These are phyloP conservation scores for Xerocomellus intermedius DNA, from an alignment of 768 basidiomycete species.

Conservation along the genomic window DNA sequence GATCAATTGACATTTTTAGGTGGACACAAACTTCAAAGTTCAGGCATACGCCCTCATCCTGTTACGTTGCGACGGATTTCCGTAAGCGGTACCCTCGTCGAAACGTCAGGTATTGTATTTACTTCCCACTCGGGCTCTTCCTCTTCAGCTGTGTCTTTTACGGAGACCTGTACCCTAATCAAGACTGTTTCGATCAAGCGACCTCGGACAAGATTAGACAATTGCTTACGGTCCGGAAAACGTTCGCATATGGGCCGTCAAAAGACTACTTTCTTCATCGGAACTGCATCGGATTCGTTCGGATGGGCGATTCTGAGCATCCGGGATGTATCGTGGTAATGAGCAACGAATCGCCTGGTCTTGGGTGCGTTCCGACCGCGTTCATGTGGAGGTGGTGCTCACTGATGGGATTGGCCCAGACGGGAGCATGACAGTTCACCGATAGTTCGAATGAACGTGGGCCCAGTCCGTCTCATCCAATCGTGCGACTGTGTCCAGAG, in stretches of 20 bases:
- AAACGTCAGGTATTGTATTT: neutral
- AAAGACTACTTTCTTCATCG: conserved; percentile 56
- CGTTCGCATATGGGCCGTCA: conserved; percentile 62
- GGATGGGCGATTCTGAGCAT: conserved; percentile 54
- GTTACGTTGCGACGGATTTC: conserved; percentile 65
- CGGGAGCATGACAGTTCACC: conserved; percentile 21
- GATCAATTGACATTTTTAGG: conserved; percentile 40
- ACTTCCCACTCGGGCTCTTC: neutral
- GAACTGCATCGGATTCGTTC: conserved; percentile 77
- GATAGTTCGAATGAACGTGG: conserved; percentile 61
- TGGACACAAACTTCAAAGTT: conserved; percentile 66
- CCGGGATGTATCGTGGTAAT: conserved; percentile 70
- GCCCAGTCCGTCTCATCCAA: conserved; percentile 43
- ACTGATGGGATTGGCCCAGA: neutral
- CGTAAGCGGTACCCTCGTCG: conserved; percentile 47
- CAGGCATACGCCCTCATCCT: conserved; percentile 83
- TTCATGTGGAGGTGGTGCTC: neutral
- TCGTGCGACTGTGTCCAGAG: neutral
- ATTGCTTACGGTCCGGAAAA: conserved; percentile 61
- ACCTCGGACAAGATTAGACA: conserved; percentile 50
- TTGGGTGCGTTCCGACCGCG: conserved; percentile 12
- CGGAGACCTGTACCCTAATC: conserved; percentile 75
- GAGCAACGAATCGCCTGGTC: conserved; percentile 48
- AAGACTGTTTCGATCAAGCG: conserved; percentile 58
- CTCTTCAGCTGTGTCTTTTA: conserved; percentile 77